Conservation (phyloP, 306 rosid genomes). For the Lathyrus tuberosus region DNA sequence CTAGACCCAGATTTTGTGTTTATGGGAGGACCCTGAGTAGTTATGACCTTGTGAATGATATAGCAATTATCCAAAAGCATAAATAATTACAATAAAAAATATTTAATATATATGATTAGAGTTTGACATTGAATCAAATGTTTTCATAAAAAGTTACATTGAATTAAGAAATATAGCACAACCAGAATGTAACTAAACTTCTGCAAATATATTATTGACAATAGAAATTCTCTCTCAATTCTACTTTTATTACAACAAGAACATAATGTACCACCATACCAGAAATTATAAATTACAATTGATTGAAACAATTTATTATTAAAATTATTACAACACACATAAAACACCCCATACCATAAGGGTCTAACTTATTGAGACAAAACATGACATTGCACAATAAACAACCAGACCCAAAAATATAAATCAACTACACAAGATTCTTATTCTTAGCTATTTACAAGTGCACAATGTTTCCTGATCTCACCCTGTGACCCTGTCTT, state of each 20-base stretch:
- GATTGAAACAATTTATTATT: slow-evolving; percentile 23
- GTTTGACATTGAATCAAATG: background rate
- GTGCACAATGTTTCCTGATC: slow-evolving; percentile 78
- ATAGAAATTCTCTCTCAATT: background rate
- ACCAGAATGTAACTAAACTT: background rate
- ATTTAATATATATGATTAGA: too few relatives aligned
- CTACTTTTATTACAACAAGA: slow-evolving; percentile 40
- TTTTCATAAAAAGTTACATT: background rate
- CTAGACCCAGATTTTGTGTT: too few relatives aligned
- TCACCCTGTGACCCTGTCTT: slow-evolving; percentile 82
- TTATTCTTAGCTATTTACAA: slow-evolving; percentile 59
- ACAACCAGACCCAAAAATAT: slow-evolving; percentile 30
- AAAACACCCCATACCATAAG: slow-evolving; percentile 1
- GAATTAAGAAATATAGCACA: background rate
- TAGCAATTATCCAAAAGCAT: too few relatives aligned
- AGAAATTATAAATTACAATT: slow-evolving; percentile 30
- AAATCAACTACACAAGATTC: background rate
- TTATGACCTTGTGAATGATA: too few relatives aligned
- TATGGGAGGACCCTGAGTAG: too few relatives aligned
- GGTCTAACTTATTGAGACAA: background rate
- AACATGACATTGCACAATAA: slow-evolving; percentile 34
- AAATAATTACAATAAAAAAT: too few relatives aligned
- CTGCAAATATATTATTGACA: background rate
- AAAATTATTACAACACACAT: slow-evolving; percentile 26
- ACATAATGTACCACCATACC: slow-evolving; percentile 30